These are phyloP conservation scores for Cryptosporidium parvum DNA, from an alignment of 169 alveolate genomes.

Conservation along the genomic window DNA sequence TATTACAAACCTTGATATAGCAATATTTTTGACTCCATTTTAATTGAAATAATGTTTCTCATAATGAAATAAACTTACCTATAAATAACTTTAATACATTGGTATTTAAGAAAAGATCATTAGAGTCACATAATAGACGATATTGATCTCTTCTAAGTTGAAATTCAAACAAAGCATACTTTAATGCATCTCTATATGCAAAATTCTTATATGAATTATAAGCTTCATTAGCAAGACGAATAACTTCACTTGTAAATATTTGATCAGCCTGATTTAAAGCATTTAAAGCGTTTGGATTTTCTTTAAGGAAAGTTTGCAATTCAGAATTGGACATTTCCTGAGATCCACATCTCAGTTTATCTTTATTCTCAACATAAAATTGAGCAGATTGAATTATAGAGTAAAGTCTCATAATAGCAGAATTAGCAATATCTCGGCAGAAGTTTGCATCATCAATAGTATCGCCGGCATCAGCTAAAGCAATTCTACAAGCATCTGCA, in stretches of 20 bases:
- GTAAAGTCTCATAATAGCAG: slow-evolving; percentile 87
- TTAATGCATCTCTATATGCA: slow-evolving; percentile 89
- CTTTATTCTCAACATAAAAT: slow-evolving; percentile 80
- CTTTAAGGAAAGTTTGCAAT: slow-evolving; percentile 11
- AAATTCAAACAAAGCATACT: slow-evolving; percentile 87
- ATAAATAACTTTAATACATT: slow-evolving; percentile 22
- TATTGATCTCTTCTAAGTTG: slow-evolving; percentile 83
- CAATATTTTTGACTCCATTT: not conserved
- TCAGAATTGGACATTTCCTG: slow-evolving; percentile 35
- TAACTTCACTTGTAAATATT: slow-evolving; percentile 87
- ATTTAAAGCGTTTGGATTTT: slow-evolving; percentile 7
- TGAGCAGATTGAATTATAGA: slow-evolving; percentile 81
- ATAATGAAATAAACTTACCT: slow-evolving; percentile 47
- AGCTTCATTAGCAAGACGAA: slow-evolving; percentile 83
- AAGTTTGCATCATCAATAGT: slow-evolving; percentile 96
- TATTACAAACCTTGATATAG: not conserved
- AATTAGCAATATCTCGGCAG: slow-evolving; percentile 87
- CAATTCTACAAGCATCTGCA: slow-evolving; percentile 97
- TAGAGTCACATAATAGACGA: slow-evolving; percentile 79
- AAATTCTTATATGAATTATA: slow-evolving; percentile 84
- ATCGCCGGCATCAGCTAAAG: slow-evolving; percentile 99
- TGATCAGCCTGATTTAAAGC: slow-evolving; percentile 80
- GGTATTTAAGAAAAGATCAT: slow-evolving; percentile 29
- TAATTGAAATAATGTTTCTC: not conserved
- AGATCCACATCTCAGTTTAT: slow-evolving; percentile 77